Percentiles rank a stretch among this genome's conserved stretches.
These are phyloP conservation scores for Colletotrichum somersetense DNA, from an alignment of 2,329 filamentous ascomycete genomes.

Conservation along the genomic window DNA sequence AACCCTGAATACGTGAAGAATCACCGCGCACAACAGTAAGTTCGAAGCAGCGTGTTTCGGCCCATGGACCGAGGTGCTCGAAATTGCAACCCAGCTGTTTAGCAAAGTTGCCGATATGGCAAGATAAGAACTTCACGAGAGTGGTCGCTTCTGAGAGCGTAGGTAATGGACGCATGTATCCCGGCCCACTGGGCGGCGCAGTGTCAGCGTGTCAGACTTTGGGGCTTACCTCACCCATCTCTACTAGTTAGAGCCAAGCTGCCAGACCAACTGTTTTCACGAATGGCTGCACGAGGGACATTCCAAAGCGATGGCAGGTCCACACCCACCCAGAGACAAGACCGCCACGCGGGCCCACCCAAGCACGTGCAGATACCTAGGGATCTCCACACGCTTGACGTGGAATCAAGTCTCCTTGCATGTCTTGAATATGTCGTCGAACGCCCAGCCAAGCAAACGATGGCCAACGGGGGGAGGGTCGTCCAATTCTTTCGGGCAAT, in stretches of 20 bases:
- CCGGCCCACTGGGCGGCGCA: not conserved
- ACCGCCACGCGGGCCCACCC: not conserved
- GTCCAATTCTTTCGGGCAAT: not conserved
- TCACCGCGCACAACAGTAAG: not conserved
- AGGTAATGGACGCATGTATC: not conserved
- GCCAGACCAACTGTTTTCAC: conserved; percentile 15
- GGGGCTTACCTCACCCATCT: conserved; percentile 11
- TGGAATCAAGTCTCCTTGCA: not conserved
- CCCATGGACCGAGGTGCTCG: not conserved
- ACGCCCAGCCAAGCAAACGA: not conserved
- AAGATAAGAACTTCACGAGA: not conserved
- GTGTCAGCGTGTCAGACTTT: conserved; percentile 1
- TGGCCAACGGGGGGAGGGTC: not conserved
- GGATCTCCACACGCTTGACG: not conserved
- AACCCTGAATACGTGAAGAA: not conserved
- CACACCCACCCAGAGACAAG: not conserved
- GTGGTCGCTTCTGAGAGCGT: not conserved
- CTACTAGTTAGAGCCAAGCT: not conserved
- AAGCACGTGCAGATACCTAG: not conserved
- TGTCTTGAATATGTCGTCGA: not conserved
- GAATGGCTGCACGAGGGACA: conserved; percentile 23
- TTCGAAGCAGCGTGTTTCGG: not conserved
- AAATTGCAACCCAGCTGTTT: too few species aligned
- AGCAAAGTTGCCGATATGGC: not conserved
- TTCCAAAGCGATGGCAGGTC: conserved; percentile 17